Conservation (phyloP, 352 stramenopile genomes). For the Phytophthora sojae region DNA sequence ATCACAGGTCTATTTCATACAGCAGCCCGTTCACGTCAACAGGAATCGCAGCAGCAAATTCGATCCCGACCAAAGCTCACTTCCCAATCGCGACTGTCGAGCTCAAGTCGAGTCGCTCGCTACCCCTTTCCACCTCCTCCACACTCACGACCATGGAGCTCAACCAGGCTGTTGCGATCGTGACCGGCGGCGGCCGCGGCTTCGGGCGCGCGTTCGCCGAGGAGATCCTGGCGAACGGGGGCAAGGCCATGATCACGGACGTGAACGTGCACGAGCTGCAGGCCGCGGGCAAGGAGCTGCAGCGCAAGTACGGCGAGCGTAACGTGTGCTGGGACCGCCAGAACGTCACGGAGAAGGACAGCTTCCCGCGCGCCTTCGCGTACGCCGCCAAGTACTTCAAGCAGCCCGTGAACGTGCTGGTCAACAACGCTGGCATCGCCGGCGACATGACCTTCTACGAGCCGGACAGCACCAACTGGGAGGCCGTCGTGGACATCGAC, state of each 20-base stretch:
- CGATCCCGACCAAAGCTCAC: constrained; percentile 9
- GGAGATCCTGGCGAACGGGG: constrained; percentile 54
- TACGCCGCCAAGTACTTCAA: constrained; percentile 69
- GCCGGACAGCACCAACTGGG: constrained; percentile 50
- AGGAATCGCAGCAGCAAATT: constrained; percentile 9
- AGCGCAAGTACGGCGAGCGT: constrained; percentile 53
- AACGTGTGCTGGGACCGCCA: constrained; percentile 75
- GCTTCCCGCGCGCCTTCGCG: constrained; percentile 70
- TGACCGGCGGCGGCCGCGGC: constrained; percentile 73
- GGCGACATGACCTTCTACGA: constrained; percentile 65
- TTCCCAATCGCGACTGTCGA: constrained; percentile 24
- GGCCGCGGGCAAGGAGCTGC: constrained; percentile 63
- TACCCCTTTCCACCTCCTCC: not conserved
- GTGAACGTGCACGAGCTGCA: constrained; percentile 71
- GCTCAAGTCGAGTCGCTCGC: constrained; percentile 7
- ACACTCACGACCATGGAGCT: constrained; percentile 58
- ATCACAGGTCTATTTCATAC: constrained; percentile 7
- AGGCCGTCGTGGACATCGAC: constrained; percentile 78
- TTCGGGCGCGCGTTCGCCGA: constrained; percentile 76
- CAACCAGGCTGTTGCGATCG: constrained; percentile 64
- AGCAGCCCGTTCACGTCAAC: constrained; percentile 34
- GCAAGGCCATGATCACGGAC: constrained; percentile 82
- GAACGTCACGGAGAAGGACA: constrained; percentile 73
- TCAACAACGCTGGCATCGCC: constrained; percentile 85
- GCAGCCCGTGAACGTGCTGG: constrained; percentile 69